Evolutionary conservation across 1,284 basidiomycete species (phyloP).

Genomic region (Puccinia hordei): DNA sequence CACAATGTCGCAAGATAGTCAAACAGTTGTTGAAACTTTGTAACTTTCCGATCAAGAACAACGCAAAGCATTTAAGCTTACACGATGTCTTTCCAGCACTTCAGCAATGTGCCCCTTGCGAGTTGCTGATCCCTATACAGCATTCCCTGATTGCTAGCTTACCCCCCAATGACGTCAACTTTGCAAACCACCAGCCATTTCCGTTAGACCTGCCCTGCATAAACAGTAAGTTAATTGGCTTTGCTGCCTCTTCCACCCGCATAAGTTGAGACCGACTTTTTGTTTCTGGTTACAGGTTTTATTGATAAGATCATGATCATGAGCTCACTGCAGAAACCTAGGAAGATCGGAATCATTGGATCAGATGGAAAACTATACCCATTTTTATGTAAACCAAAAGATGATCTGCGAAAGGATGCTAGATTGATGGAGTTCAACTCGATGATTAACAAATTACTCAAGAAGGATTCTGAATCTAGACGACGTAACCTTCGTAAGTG

Average conservation of each 20-base stretch:
- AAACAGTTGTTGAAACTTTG: slow-evolving; percentile 71
- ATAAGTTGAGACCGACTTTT: not conserved
- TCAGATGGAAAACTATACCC: slow-evolving; percentile 81
- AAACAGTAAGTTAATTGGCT: slow-evolving; percentile 63
- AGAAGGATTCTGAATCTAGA: slow-evolving; percentile 78
- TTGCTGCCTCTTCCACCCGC: not conserved
- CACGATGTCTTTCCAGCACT: slow-evolving; percentile 69
- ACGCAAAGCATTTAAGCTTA: slow-evolving; percentile 65
- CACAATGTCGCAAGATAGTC: slow-evolving; percentile 67
- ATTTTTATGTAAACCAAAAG: slow-evolving; percentile 96
- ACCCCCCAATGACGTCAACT: slow-evolving; percentile 71
- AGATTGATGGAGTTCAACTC: slow-evolving; percentile 97
- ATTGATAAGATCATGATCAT: slow-evolving; percentile 84
- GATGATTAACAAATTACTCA: slow-evolving; percentile 96
- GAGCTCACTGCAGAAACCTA: slow-evolving; percentile 86
- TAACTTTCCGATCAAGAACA: slow-evolving; percentile 66
- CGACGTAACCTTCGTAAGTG: slow-evolving; percentile 77
- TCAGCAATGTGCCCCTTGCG: slow-evolving; percentile 66
- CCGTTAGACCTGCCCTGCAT: slow-evolving; percentile 77
- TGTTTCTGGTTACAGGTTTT: slow-evolving; percentile 65
- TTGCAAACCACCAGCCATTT: slow-evolving; percentile 78
- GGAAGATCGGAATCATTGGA: slow-evolving; percentile 83
- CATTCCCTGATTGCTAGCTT: slow-evolving; percentile 86
- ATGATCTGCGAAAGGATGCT: slow-evolving; percentile 96
- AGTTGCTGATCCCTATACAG: slow-evolving; percentile 85